A percentile compares a stretch with the other conserved stretches of the same genome.
Evolutionary conservation across 2,329 filamentous ascomycete genomes (phyloP).

Genomic region (Fusarium redolens): DNA sequence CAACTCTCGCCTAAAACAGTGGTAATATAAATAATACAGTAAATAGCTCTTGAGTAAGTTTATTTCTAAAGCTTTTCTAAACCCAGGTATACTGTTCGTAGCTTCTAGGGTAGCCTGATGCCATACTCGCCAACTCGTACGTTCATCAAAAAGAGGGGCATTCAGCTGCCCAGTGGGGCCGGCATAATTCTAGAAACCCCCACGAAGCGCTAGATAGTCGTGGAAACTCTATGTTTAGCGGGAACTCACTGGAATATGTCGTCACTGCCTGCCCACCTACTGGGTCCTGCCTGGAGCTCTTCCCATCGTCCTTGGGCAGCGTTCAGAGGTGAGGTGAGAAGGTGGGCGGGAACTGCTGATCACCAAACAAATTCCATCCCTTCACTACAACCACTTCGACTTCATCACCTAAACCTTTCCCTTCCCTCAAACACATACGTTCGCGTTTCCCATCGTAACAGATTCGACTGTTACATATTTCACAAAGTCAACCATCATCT

Average conservation of each 20-base stretch:
- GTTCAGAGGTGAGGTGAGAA: constrained; percentile 9
- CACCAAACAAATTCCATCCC: constrained; percentile 30
- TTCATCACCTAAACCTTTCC: constrained; percentile 13
- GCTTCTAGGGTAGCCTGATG: background rate
- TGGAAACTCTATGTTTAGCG: constrained; percentile 37
- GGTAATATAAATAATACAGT: background rate
- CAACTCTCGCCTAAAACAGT: too few relatives aligned
- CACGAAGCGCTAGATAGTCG: constrained; percentile 35
- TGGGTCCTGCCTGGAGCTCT: constrained; percentile 6
- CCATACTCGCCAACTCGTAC: background rate
- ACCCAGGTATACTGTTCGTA: background rate
- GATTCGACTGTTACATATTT: background rate
- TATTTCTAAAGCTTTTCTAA: background rate
- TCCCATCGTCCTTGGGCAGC: background rate
- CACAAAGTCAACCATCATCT: background rate
- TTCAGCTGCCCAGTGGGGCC: background rate
- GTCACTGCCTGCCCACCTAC: constrained; percentile 38
- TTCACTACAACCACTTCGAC: constrained; percentile 6
- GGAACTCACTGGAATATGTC: constrained; percentile 34
- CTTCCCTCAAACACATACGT: background rate
- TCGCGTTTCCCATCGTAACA: background rate
- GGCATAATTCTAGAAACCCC: constrained; percentile 44
- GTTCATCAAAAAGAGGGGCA: background rate
- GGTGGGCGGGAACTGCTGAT: constrained; percentile 24
- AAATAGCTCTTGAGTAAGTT: background rate